A percentile compares a stretch with the other conserved stretches of the same genome.
Evolutionary conservation across 2,329 filamentous ascomycete species (phyloP).

Genomic region (Parascedosporium putredinis): DNA sequence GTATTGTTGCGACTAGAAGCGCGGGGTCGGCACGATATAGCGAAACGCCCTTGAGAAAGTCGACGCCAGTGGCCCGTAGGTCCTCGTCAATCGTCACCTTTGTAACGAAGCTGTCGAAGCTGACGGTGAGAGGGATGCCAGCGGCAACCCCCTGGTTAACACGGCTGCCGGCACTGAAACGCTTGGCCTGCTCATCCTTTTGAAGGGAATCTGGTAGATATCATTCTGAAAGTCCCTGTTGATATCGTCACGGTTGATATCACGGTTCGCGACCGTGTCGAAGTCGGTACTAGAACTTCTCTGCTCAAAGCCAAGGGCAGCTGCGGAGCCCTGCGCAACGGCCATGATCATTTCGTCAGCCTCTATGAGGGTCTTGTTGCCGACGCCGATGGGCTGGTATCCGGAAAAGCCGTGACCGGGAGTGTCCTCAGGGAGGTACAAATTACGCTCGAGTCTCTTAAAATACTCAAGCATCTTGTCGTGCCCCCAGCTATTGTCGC

Average conservation of each 20-base stretch:
- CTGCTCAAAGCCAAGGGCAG: slow-evolving; percentile 18
- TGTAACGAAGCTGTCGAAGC: slow-evolving; percentile 10
- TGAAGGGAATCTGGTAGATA: slow-evolving; percentile 39
- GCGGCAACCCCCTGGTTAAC: slow-evolving; percentile 15
- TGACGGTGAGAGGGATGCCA: slow-evolving; percentile 26
- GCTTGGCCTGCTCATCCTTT: slow-evolving; percentile 28
- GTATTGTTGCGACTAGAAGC: slow-evolving; percentile 15
- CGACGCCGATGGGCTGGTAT: slow-evolving; percentile 25
- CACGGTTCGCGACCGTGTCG: slow-evolving; percentile 27
- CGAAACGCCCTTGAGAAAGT: slow-evolving; percentile 29
- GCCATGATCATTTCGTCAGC: slow-evolving; percentile 34
- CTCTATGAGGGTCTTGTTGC: slow-evolving; percentile 31
- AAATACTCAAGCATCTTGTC: slow-evolving; percentile 39
- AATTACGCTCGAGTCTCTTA: slow-evolving; percentile 31
- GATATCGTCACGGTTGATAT: slow-evolving; percentile 32
- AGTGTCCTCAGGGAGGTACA: slow-evolving; percentile 11
- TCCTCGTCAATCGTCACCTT: slow-evolving; percentile 25
- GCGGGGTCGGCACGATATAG: slow-evolving; percentile 32
- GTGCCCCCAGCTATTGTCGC: slow-evolving; percentile 35
- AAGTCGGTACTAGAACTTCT: slow-evolving; percentile 11
- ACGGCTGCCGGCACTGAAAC: slow-evolving; percentile 3
- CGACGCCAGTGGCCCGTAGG: slow-evolving; percentile 27
- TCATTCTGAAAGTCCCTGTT: slow-evolving; percentile 29
- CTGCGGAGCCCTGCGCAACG: slow-evolving; percentile 24
- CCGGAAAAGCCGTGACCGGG: slow-evolving; percentile 15